phyloP scores from a whole-genome alignment of 148 eudicot genomes.

The Camellia sinensis region DNA sequence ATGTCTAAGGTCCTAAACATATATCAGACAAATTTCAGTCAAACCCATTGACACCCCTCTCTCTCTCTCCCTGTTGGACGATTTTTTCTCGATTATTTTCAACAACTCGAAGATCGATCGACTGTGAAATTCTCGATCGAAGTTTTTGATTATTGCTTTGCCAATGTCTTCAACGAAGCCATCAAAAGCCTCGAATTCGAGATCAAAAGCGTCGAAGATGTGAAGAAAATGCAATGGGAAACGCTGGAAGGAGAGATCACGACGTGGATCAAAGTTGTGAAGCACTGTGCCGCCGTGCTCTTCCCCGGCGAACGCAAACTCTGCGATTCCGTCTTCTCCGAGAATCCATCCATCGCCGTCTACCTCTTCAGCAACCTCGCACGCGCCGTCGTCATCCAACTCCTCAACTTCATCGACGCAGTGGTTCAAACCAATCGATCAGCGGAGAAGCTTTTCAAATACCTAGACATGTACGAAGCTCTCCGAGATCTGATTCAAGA shows the following conservation, averaged over 20 bases:
- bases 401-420: slow-evolving; percentile 73
- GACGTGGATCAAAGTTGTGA: slow-evolving; percentile 56
- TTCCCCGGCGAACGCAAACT: slow-evolving; percentile 49
- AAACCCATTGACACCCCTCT: no score
- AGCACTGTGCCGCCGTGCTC: slow-evolving; percentile 39
- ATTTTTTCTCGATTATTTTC: no score
- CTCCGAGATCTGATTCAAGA: slow-evolving; percentile 34
- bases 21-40: no score
- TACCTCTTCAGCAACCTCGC: slow-evolving; percentile 43
- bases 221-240: slow-evolving; percentile 64
- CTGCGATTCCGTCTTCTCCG: slow-evolving; percentile 40
- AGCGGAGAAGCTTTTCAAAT: slow-evolving; percentile 74
- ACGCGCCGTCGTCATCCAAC: slow-evolving; percentile 41
- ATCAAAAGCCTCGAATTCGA: slow-evolving; percentile 46
- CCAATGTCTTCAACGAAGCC: slow-evolving; percentile 42
- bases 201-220: slow-evolving; percentile 56
- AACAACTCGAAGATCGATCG: no score
- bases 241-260: slow-evolving; percentile 51
- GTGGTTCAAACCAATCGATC: slow-evolving; percentile 53
- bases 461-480: slow-evolving; percentile 71
- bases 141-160: no score
- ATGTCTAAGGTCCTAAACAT: no score
- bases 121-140: no score
- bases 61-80: no score
- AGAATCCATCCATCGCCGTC: background rate